Base-by-base conservation (phyloP, 73 alveolate species). In the Paramecium caudatum region DNA sequence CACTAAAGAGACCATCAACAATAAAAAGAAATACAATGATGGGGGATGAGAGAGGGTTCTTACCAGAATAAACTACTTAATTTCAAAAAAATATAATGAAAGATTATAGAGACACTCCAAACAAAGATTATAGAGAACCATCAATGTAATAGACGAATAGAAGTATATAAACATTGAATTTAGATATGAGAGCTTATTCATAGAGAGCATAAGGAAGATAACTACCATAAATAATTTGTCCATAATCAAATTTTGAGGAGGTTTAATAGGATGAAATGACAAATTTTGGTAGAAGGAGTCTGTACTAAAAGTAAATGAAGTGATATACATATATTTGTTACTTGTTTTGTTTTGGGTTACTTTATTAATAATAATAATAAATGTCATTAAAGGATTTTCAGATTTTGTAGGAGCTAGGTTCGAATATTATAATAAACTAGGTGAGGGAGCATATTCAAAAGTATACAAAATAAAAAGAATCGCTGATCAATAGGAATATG, bases 401-500 rank as follows among this genome's bases (percentile, higher is more conserved):
- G 48, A 82, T 82, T 37, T 25, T 47, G 9, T 32, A 48, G 15
- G 82, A 82, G 9, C 15, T 47, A 50, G 88, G 65, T 39, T 27
- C 30, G 23, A 8, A 19, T 27, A 55, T 10, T 90, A 25, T 90
- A 7, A 50, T n/a, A 7, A 16, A 9, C 16, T 12, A 90, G 98
- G 98, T 61, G 97, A 95, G 82, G 98, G 98, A 62, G 91, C 98
- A 17, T 95, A 95, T 78, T 91, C 97, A 43, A 90, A 70, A 46
- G 95, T 94, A 19, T 92, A 92, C 46, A 95, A 94, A 90, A 97
- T 95, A 2, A 82, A 84, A 46, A 91, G 97, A 70, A 80, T 91
- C 2, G 95, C 82, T 63, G 98, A 95, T 90, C 61, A 87, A 63
- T 70, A 90, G n/a, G 91, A 88, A 80, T 95, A 94, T 82, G 97